Evolutionary conservation across 345 rosid species (phyloP).

Genomic region (Aquilaria malaccensis): DNA sequence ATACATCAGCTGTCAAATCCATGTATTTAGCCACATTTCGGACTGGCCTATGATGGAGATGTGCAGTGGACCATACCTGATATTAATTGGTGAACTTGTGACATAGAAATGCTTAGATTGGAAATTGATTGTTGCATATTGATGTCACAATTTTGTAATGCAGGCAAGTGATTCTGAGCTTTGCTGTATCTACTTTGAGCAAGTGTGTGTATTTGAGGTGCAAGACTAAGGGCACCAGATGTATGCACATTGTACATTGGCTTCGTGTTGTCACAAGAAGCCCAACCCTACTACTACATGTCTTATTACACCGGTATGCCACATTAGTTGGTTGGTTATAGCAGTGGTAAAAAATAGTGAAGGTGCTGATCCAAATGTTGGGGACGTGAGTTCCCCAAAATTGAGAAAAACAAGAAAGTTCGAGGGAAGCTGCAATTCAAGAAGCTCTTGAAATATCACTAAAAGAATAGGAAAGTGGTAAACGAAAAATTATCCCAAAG

Average conservation of each 20-base stretch:
- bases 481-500: no score
- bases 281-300: constrained; percentile 82
- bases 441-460: neutral
- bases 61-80: no score
- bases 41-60: no score
- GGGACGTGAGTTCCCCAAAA: constrained; percentile 54
- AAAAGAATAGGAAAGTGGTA: neutral
- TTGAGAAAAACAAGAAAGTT: constrained; percentile 61
- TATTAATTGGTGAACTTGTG: no score
- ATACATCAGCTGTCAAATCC: no score
- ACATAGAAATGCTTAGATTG: no score
- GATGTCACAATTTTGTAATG: constrained; percentile 11
- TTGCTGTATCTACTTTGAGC: constrained; percentile 98
- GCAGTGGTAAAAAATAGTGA: constrained; percentile 44
- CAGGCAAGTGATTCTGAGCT: constrained; percentile 77
- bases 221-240: constrained; percentile 90
- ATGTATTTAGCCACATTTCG: no score
- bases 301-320: constrained; percentile 69
- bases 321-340: constrained; percentile 55
- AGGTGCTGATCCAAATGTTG: constrained; percentile 41
- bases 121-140: no score
- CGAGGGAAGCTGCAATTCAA: constrained; percentile 75
- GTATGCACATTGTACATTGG: constrained; percentile 97
- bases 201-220: constrained; percentile 86
- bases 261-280: constrained; percentile 94